A percentile compares a stretch with the other conserved stretches of the same genome.
Evolutionary conservation across 352 stramenopile genomes (phyloP).

Genomic region (Globisporangium radiosum): DNA sequence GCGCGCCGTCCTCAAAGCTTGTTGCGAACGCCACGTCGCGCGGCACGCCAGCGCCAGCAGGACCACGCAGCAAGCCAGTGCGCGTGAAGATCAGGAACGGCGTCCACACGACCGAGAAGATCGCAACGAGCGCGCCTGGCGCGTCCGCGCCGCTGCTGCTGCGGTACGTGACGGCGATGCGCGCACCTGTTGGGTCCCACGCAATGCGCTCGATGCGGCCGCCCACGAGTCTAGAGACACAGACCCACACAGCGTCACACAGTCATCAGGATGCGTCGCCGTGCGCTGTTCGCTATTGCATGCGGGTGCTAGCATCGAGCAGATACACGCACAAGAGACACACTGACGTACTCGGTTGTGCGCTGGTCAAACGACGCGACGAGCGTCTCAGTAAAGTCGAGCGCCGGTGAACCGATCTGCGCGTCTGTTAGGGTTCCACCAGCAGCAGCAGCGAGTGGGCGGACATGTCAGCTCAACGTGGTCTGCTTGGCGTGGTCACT

Average conservation of each 20-base stretch:
- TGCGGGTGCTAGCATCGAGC: neutral
- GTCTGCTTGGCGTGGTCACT: no score
- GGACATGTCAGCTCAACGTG: no score
- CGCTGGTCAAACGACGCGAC: conserved; percentile 57
- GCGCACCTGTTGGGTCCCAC: conserved; percentile 65
- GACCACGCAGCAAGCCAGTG: conserved; percentile 56
- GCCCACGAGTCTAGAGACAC: conserved; percentile 40
- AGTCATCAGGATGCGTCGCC: no score
- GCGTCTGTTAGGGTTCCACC: conserved; percentile 27
- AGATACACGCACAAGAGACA: neutral
- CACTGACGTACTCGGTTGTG: conserved; percentile 34
- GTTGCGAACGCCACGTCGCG: conserved; percentile 55
- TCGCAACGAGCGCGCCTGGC: conserved; percentile 48
- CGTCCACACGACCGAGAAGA: conserved; percentile 63
- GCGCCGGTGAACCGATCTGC: conserved; percentile 60
- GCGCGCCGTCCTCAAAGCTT: conserved; percentile 56
- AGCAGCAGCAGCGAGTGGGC: neutral
- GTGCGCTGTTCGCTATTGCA: no score
- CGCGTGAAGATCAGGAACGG: conserved; percentile 74
- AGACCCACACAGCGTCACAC: neutral
- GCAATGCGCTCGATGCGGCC: conserved; percentile 47
- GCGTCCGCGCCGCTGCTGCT: conserved; percentile 14
- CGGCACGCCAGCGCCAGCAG: conserved; percentile 49
- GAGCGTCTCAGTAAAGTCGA: conserved; percentile 64
- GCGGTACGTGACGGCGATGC: conserved; percentile 59